Evolutionary conservation across 129 eudicot genomes (phyloP).

Genomic region (Gnaphalium uliginosum): DNA sequence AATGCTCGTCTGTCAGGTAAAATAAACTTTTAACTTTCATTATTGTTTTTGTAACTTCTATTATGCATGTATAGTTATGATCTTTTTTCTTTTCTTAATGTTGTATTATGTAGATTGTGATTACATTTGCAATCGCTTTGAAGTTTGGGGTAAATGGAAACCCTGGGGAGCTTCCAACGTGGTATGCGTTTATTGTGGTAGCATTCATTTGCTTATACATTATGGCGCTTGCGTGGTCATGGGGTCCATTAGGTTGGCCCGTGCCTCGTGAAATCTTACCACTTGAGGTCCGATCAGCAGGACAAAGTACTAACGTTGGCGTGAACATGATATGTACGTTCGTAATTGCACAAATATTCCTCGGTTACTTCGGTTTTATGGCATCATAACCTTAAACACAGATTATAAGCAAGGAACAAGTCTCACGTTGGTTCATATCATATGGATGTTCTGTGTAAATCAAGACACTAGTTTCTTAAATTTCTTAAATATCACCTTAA

Average conservation of each 20-base stretch:
- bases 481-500: too few relatives aligned
- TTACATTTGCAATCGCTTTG: neutral
- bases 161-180: neutral
- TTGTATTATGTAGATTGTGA: neutral
- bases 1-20: neutral
- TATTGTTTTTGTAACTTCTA: neutral
- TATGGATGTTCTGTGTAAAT: too few relatives aligned
- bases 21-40: neutral
- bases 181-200: neutral
- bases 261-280: constrained; percentile 4
- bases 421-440: too few relatives aligned
- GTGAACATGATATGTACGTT: neutral
- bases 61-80: neutral
- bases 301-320: neutral
- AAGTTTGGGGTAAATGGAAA: neutral
- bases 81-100: neutral
- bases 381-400: too few relatives aligned
- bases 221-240: neutral
- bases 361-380: neutral
- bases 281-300: neutral
- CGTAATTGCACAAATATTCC: neutral
- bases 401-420: too few relatives aligned
- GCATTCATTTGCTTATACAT: neutral
- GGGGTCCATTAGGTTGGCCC: constrained; percentile 2
- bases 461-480: too few relatives aligned